Evolutionary conservation across 2,329 filamentous ascomycete species (phyloP).

Genomic region (Whalleya microplaca): DNA sequence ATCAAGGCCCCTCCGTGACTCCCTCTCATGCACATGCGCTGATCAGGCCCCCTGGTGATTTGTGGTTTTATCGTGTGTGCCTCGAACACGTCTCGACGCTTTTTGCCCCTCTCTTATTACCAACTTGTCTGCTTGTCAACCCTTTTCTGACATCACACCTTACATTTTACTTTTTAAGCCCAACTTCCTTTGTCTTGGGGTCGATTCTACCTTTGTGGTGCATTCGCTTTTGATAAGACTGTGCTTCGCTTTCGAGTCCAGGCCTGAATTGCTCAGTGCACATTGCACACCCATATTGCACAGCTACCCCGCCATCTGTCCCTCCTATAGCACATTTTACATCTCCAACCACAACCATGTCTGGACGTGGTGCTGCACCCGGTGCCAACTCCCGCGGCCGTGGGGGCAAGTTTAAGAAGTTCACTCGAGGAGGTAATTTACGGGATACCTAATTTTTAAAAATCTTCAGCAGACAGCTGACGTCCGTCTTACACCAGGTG

Average conservation of each 20-base stretch:
- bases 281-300: not conserved
- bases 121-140: too few relatives aligned
- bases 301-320: constrained; percentile 7
- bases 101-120: not conserved
- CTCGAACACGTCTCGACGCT: not conserved
- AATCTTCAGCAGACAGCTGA: constrained; percentile 13
- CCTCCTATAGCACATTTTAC: constrained; percentile 2
- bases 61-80: not conserved
- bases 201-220: not conserved
- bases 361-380: constrained; percentile 45
- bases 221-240: not conserved
- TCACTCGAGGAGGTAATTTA: constrained; percentile 81
- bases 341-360: constrained; percentile 40
- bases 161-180: not conserved
- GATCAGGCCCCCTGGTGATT: not conserved
- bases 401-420: constrained; percentile 94
- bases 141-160: not conserved
- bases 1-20: not conserved
- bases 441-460: not conserved
- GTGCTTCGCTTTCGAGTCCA: not conserved
- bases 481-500: constrained; percentile 58
- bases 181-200: not conserved
- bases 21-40: not conserved
- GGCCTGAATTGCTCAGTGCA: too few relatives aligned
- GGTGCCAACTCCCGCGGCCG: constrained; percentile 69